phyloP scores from a whole-genome alignment of 1,284 basidiomycete genomes.

The Irpex sp. region DNA sequence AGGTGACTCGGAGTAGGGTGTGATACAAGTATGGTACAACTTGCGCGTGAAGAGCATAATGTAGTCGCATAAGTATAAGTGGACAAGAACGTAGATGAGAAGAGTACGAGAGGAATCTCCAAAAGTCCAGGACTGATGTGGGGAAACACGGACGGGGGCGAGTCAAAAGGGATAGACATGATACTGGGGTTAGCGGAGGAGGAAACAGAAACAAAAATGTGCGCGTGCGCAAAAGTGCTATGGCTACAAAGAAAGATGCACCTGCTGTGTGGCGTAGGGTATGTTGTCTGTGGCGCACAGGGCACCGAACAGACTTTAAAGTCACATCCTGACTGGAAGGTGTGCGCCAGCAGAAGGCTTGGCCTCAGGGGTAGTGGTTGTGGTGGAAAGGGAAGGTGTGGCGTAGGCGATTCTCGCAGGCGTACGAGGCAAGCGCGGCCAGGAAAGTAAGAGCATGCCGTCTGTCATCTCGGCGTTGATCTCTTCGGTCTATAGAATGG shows the following conservation, averaged over 20 bases:
- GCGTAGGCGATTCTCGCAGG: not conserved
- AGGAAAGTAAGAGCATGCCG: constrained; percentile 22
- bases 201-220: not conserved
- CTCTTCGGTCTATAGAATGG: constrained; percentile 5
- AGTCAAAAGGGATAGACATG: not conserved
- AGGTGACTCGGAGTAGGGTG: not conserved
- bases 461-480: constrained; percentile 14
- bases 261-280: not conserved
- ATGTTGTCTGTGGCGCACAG: not conserved
- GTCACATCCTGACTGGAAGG: not conserved
- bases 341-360: not conserved
- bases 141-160: no score
- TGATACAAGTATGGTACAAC: not conserved
- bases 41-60: not conserved
- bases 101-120: not conserved
- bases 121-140: not conserved
- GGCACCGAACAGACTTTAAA: not conserved
- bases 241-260: not conserved
- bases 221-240: not conserved
- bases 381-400: not conserved
- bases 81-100: not conserved
- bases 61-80: not conserved
- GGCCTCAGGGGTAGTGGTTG: not conserved
- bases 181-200: not conserved
- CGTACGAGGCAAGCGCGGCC: constrained; percentile 13